Percentiles rank a stretch among this genome's conserved stretches.
These are phyloP conservation scores for Termitomyces sp. DNA, from an alignment of 768 basidiomycete genomes.

Conservation along the genomic window DNA sequence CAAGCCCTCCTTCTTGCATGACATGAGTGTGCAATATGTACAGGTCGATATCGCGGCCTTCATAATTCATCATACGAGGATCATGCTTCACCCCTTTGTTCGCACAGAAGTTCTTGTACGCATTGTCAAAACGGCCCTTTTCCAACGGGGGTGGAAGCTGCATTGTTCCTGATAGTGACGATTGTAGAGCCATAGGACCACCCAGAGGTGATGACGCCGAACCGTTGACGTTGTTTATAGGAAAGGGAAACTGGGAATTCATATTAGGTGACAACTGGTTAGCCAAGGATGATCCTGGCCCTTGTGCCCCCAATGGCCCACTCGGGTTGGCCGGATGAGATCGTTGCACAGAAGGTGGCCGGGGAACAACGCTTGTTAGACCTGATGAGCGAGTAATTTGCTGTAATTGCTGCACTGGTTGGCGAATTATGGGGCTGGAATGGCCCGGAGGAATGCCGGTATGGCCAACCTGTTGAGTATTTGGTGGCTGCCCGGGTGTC, in stretches of 20 bases:
- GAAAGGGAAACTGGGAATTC: slow-evolving; percentile 19
- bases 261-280: slow-evolving; percentile 28
- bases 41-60: slow-evolving; percentile 54
- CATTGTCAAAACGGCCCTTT: slow-evolving; percentile 44
- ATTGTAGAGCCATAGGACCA: slow-evolving; percentile 3
- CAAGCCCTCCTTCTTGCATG: slow-evolving; percentile 48
- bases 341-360: slow-evolving; percentile 29
- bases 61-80: slow-evolving; percentile 37
- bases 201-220: slow-evolving; percentile 9
- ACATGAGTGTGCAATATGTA: slow-evolving; percentile 54
- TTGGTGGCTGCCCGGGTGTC: slow-evolving; percentile 2
- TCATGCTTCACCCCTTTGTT: slow-evolving; percentile 36
- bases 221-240: slow-evolving; percentile 6
- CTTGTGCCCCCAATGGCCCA: slow-evolving; percentile 1
- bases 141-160: slow-evolving; percentile 36
- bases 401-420: slow-evolving; percentile 21
- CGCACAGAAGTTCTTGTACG: slow-evolving; percentile 42
- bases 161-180: slow-evolving; percentile 5
- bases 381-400: slow-evolving; percentile 22
- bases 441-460: slow-evolving; percentile 10
- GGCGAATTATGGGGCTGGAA: slow-evolving; percentile 23
- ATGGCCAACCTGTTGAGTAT: slow-evolving; percentile 8
- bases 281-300: slow-evolving; percentile 17
- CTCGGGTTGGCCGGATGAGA: slow-evolving; percentile 24
- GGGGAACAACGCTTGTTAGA: slow-evolving; percentile 24